phyloP scores from a whole-genome alignment of 163 green algal species.

The Prototheca cutis region DNA sequence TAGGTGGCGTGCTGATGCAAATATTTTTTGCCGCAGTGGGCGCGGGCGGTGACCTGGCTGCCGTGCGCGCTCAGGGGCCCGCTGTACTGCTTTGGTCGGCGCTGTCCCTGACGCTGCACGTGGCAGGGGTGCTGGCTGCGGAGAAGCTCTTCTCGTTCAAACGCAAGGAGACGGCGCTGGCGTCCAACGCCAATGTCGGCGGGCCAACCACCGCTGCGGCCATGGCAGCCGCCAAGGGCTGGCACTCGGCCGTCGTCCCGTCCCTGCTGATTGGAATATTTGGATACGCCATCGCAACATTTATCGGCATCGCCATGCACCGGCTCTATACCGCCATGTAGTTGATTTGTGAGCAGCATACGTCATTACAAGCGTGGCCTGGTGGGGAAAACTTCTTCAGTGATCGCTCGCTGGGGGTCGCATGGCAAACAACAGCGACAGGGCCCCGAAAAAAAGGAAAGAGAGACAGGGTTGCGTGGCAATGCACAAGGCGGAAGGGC shows the following conservation, averaged over 20 bases:
- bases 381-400: no score
- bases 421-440: no score
- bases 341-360: no score
- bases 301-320: constrained; percentile 23
- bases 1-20: constrained; percentile 37
- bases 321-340: not conserved
- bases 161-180: constrained; percentile 34
- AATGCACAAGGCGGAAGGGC: no score
- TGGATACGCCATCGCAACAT: constrained; percentile 46
- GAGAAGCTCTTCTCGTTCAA: constrained; percentile 8
- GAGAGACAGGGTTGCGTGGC: no score
- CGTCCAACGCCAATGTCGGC: constrained; percentile 56
- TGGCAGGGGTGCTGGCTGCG: constrained; percentile 23
- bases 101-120: constrained; percentile 17
- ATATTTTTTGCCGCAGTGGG: constrained; percentile 52
- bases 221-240: constrained; percentile 41
- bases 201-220: constrained; percentile 51
- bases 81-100: constrained; percentile 11
- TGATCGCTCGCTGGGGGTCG: no score
- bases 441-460: no score
- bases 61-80: constrained; percentile 15
- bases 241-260: constrained; percentile 39
- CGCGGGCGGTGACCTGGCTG: constrained; percentile 30
- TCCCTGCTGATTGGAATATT: constrained; percentile 45
- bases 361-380: no score